A percentile compares a stretch with the other conserved stretches of the same genome.
These are phyloP conservation scores for Claviceps africana DNA, from an alignment of 2,329 filamentous ascomycete species.

Conservation along the genomic window DNA sequence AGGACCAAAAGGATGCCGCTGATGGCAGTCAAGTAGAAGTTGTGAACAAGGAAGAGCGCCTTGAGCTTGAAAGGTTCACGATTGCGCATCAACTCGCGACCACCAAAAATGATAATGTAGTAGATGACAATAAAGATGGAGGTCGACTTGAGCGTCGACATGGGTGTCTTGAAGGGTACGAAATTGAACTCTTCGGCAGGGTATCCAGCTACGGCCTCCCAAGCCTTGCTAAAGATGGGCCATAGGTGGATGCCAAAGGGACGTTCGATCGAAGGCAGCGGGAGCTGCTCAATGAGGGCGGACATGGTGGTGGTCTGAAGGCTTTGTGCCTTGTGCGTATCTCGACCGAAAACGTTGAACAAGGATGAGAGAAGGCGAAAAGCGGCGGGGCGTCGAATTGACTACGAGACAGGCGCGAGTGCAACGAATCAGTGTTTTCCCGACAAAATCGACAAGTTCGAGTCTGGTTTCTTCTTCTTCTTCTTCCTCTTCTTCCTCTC, in stretches of 20 bases:
- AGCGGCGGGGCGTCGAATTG: neutral
- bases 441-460: neutral
- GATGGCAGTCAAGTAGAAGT: slow-evolving; percentile 82
- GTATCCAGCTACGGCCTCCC: slow-evolving; percentile 63
- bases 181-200: slow-evolving; percentile 79
- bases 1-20: slow-evolving; percentile 67
- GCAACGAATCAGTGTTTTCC: neutral
- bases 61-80: slow-evolving; percentile 77
- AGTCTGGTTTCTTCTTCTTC: neutral
- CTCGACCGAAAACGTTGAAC: neutral
- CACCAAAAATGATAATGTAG: slow-evolving; percentile 88
- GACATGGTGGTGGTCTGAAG: slow-evolving; percentile 20
- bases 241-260: slow-evolving; percentile 86
- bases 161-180: slow-evolving; percentile 63
- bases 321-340: neutral
- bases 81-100: slow-evolving; percentile 82
- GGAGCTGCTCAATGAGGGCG: slow-evolving; percentile 39
- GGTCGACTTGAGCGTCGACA: slow-evolving; percentile 80
- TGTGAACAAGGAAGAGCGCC: slow-evolving; percentile 86
- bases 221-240: slow-evolving; percentile 87
- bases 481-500: neutral
- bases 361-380: neutral
- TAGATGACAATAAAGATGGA: slow-evolving; percentile 71
- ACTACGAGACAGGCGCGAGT: neutral
- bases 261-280: slow-evolving; percentile 71